Conservation (phyloP, 148 eudicot species). For the Nepenthes gracilis region DNA sequence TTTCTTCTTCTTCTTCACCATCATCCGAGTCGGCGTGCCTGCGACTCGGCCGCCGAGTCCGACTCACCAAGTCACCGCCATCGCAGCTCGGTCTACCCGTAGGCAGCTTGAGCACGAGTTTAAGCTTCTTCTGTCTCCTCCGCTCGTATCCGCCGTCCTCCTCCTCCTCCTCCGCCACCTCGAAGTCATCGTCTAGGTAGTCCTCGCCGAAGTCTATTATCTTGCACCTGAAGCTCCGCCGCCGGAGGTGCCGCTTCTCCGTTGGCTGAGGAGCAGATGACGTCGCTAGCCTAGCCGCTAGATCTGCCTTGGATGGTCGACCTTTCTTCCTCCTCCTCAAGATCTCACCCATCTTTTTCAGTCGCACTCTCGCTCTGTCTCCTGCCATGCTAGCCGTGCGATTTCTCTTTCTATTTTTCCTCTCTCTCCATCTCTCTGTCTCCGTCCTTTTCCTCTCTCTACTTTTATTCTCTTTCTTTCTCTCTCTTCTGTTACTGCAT, state of each 20-base stretch:
- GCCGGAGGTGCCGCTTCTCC: conserved; percentile 6
- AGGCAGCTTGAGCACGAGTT: conserved; percentile 12
- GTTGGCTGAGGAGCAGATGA: conserved; percentile 2
- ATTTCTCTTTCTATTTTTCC: too few relatives aligned
- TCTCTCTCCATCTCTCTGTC: too few relatives aligned
- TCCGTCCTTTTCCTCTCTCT: too few relatives aligned
- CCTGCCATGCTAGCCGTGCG: neutral
- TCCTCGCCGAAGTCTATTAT: conserved; percentile 6
- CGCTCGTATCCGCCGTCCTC: conserved; percentile 8
- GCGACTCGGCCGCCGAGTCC: conserved; percentile 5
- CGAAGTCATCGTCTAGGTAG: conserved; percentile 1
- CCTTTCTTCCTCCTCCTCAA: conserved; percentile 80
- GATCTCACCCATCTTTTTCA: conserved; percentile 55
- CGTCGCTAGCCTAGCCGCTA: conserved; percentile 26
- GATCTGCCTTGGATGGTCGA: conserved; percentile 70
- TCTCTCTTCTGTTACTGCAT: too few relatives aligned
- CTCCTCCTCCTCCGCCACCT: conserved; percentile 1
- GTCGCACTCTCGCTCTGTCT: conserved; percentile 6
- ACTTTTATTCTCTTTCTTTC: too few relatives aligned
- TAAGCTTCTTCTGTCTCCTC: conserved; percentile 16
- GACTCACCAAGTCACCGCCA: neutral
- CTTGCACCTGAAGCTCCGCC: conserved; percentile 4
- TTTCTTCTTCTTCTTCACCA: conserved; percentile 1
- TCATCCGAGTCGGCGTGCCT: conserved; percentile 5
- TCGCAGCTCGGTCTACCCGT: conserved; percentile 3